Conservation (phyloP, 2,329 filamentous ascomycete species). For the Calonectria fujianensis region DNA sequence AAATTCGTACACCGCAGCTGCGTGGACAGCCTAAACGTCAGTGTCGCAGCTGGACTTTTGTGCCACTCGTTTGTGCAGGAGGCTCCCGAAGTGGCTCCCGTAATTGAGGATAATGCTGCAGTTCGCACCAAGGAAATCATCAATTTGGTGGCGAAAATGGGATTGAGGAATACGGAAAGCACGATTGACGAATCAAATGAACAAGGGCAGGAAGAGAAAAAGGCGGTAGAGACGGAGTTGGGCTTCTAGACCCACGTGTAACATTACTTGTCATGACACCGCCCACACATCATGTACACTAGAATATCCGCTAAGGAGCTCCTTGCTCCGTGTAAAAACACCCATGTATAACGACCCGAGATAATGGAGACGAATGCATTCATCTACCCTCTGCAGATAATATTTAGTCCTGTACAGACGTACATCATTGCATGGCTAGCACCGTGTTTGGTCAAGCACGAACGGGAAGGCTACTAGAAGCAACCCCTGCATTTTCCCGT, state of each 20-base stretch:
- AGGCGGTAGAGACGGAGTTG: constrained; percentile 28
- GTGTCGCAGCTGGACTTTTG: constrained; percentile 88
- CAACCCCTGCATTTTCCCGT: constrained; percentile 34
- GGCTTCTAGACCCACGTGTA: constrained; percentile 37
- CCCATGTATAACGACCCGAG: constrained; percentile 1
- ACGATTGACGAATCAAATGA: neutral
- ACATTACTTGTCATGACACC: constrained; percentile 38
- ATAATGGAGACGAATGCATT: constrained; percentile 7
- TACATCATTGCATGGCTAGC: neutral
- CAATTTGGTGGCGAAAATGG: constrained; percentile 25
- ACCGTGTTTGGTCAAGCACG: neutral
- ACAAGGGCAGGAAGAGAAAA: constrained; percentile 9
- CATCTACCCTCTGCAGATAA: neutral
- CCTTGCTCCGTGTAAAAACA: constrained; percentile 41
- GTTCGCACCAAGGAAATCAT: constrained; percentile 9
- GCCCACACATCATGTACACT: constrained; percentile 46
- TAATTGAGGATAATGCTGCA: constrained; percentile 36
- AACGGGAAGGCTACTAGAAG: neutral
- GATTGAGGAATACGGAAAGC: neutral
- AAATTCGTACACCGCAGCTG: constrained; percentile 70
- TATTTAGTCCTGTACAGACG: neutral
- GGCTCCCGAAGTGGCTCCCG: constrained; percentile 19
- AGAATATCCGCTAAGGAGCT: constrained; percentile 38
- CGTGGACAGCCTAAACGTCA: constrained; percentile 95
- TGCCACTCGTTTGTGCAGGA: constrained; percentile 79